Base-by-base conservation (phyloP, 202 grass and related monocot genomes). In the Saccharum hybrid region DNA sequence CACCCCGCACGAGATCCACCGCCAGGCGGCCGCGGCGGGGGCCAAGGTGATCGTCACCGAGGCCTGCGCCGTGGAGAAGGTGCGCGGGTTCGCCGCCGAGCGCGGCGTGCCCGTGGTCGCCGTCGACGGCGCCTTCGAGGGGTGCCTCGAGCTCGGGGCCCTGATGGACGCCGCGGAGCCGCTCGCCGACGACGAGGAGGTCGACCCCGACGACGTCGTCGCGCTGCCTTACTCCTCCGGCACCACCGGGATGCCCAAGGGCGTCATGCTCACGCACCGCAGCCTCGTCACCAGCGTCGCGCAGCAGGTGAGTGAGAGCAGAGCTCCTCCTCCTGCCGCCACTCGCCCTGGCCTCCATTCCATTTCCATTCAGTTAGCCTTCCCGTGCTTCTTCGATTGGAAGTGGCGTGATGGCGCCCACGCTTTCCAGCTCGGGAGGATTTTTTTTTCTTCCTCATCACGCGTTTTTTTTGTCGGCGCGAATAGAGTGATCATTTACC, bases 221-320 rank as follows among this genome's bases (percentile, higher is more conserved):
- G 91, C 96, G 54, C 90, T 99, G 34, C 96, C 96, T 0, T 99
- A 94, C 86, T 99, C 96, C 13, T 99, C 96, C 34, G 96, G 96
- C 40, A 99, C 96, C 71, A 99, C 93, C 4, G 96, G 96, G 7
- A 16, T 99, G 7, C 96, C 96, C 49, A 99, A 99, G 81, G 96
- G 96, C 69, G 96, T 99, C 80, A 99, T 99, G 96, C 96, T 99
- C 80, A 99, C 96, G 3, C 96, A 99, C 81, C 96, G 96, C 78
- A 96, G 91, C 84, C 87, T 99, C 45, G 88, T 96, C 86, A 96
- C 96, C 52, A 96, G 93, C 80, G 96, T 99, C 43, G 93, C 96
- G 1, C 96, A 99, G 90, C 96, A 99, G 85, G 88, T 90, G 49
- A 80, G 63, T 0, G 43, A 52, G 18, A n/a, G 51, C 33, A 30